Base-by-base conservation (phyloP, 2,329 filamentous ascomycete species). In the Aureobasidium musti region DNA sequence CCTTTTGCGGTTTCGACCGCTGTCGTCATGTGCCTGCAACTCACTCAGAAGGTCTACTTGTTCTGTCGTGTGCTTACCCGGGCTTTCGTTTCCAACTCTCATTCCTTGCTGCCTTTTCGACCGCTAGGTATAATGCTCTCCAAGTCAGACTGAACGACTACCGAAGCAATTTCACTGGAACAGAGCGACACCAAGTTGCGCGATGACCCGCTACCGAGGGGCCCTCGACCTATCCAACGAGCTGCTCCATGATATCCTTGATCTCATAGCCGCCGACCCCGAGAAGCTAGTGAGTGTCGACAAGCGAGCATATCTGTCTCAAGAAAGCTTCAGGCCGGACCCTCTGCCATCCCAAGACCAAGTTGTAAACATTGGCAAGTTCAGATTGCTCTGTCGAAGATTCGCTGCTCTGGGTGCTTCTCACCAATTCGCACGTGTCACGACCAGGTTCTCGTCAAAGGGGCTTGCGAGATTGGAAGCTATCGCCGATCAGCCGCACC, bases 391-490 rank as follows among this genome's bases (percentile, higher is more conserved):
- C 8, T 84, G 82, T 74, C 80, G 77, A 72, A 76, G 79, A 59
- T 84, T 84, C 72, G 79, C 82, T 41, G 78, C 81, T 53, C 74
- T 84, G 49, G 83, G 82, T 17, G 79, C 82, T 28, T 77, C 80
- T 19, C 79, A 83, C 70, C 79, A 84, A 67, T 85, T 84, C 73
- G 79, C 79, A 17, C 78, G 81, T 45, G 80, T 84, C 60, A 82
- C 79, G n/a, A 81, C 81, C 60, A 76, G 83, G 57, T 84, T 85
- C 73, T 81, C 82, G 33, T 73, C 75, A 50, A 78, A 78, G 65
- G 83, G 83, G 35, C 80, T 86, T 61, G 73, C 77, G 59, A 79
- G 80, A 41, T 73, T 86, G 54, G 79, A 83, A 64, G 77, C 78
- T 45, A 80, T 86, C 67, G 79, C 83, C 37, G 75, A 76, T 57